Evolutionary conservation across 176 grass and related monocot genomes (phyloP), one percentile per base, ranked within the genome.

Genomic region (Phoenix roebelenii): DNA sequence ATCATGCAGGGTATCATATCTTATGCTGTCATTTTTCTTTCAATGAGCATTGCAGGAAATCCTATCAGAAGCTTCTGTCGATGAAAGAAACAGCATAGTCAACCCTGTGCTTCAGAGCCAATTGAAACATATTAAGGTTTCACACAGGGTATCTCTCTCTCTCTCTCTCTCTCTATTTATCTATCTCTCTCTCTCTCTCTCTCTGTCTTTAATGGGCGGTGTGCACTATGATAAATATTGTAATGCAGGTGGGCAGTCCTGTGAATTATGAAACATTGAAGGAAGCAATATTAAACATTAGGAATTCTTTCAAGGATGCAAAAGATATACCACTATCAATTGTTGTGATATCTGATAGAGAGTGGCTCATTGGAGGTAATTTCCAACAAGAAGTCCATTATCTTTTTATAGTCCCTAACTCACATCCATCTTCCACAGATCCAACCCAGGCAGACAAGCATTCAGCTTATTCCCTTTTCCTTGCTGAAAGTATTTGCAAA

Each of bases 401-500:
- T 48, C 25, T 56, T 22, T 26, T 58, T 52, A 48, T 85, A 24
- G 29, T 20, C 5, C 78, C 54, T 60, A 63, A 3, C 62, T 72
- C n/a, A 77, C 72, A 61, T 80, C 24, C 74, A 22, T 4, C 54
- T 80, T 76, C 29, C 72, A 26, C 76, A 91, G 93, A 97, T 80
- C 71, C 87, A 60, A 73, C 73, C 67, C 87, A 97, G 22, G 84
- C 79, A 65, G 87, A 97, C 77, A 97, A 97, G 75, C 87, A 97
- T 62, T 80, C 83, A 50, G 87, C 93, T 71, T 88, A 97, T 80
- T 88, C 83, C 20, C 74, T 97, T 75, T 80, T 97, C 60, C 87
- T 91, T 78, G 87, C 84, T 83, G 87, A 97, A 83, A 88, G 74
- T 63, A 97, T 97, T 72, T 97, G 93, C 79, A 66, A 88, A 57